Percentiles rank a stretch among this genome's conserved stretches.
Conservation (phyloP, 306 rosid genomes). For the Vigna reflexopilosa region DNA sequence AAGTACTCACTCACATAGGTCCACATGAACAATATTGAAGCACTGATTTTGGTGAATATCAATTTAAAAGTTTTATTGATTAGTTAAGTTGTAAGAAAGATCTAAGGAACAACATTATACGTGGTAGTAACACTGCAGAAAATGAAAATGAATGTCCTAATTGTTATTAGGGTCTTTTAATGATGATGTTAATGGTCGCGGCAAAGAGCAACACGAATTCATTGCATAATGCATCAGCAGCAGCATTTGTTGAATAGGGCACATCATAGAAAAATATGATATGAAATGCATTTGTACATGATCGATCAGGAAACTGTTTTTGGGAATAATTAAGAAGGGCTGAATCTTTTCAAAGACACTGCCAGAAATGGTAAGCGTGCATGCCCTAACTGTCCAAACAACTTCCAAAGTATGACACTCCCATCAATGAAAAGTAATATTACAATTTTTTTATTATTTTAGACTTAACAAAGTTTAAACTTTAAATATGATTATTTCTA, state of each 20-base stretch:
- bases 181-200: background rate
- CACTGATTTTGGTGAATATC: too few species aligned
- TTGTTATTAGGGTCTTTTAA: background rate
- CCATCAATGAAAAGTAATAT: too few species aligned
- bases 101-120: background rate
- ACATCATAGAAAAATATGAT: background rate
- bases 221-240: background rate
- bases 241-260: background rate
- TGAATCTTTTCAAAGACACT: background rate
- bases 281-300: background rate
- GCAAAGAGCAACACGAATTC: background rate
- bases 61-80: too few species aligned
- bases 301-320: background rate
- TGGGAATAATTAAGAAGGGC: background rate
- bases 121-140: background rate
- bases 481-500: too few species aligned
- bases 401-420: background rate
- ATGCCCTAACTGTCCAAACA: background rate
- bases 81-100: background rate
- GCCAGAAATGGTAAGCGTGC: background rate
- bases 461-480: too few species aligned
- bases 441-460: too few species aligned
- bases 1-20: background rate
- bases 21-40: background rate
- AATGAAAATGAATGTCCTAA: background rate